These are phyloP conservation scores for Lachancea kluyveri DNA, from an alignment of 805 yeast genomes.

Conservation along the genomic window DNA sequence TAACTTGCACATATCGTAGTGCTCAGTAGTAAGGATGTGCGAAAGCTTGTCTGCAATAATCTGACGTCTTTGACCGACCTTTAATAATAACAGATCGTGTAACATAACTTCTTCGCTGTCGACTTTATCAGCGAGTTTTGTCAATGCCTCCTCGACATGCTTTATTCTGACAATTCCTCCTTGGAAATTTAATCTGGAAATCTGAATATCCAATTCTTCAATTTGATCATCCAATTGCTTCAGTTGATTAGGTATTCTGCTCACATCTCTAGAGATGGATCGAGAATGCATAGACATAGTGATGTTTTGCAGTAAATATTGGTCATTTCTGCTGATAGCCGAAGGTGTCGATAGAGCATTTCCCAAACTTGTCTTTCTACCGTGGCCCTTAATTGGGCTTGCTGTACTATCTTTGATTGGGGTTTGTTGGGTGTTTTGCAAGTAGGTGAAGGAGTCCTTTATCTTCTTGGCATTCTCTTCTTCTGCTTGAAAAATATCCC, in stretches of 20 bases:
- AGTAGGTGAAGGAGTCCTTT: constrained; percentile 38
- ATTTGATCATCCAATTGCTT: constrained; percentile 52
- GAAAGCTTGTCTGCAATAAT: constrained; percentile 31
- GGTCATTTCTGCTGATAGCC: constrained; percentile 16
- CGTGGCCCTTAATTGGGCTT: constrained; percentile 33
- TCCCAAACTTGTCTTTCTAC: constrained; percentile 14
- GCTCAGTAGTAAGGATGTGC: constrained; percentile 28
- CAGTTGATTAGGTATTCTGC: constrained; percentile 39
- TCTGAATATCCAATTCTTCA: constrained; percentile 62
- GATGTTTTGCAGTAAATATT: constrained; percentile 47
- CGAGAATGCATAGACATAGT: constrained; percentile 58
- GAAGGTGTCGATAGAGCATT: constrained; percentile 7
- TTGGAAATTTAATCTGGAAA: constrained; percentile 53
- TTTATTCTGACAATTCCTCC: constrained; percentile 34
- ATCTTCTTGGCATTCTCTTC: constrained; percentile 37
- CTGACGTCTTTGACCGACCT: constrained; percentile 29
- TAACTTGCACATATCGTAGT: constrained; percentile 24
- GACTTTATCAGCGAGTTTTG: constrained; percentile 11
- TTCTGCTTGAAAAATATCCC: constrained; percentile 50
- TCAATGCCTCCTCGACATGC: constrained; percentile 30
- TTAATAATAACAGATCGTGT: constrained; percentile 31
- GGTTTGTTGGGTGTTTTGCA: constrained; percentile 32
- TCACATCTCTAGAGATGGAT: constrained; percentile 44
- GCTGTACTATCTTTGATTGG: constrained; percentile 24
- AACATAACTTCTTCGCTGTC: constrained; percentile 26